Base-by-base conservation (phyloP, 257 asterid species). In the Salvia rosmarinus region DNA sequence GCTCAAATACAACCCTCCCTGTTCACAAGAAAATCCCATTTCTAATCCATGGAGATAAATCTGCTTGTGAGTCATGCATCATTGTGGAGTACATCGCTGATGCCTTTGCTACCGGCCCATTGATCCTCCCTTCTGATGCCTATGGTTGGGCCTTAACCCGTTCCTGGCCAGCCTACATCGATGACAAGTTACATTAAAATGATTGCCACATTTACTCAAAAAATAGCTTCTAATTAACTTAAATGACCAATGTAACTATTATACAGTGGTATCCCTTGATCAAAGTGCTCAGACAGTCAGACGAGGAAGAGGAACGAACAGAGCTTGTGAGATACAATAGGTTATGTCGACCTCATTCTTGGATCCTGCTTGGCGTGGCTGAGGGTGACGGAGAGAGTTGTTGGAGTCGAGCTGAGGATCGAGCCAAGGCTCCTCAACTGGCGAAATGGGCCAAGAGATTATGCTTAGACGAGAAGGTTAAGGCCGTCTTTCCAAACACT, bases 91-190 rank as follows among this genome's bases (percentile, higher is more conserved):
- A 87, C 21, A 75, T 80, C 1, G 87, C 75, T 23, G 85, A 85
- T 43, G 64, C 55, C 9, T 87, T 85, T 87, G 28, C 66, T 10
- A 23, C 60, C 16, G 79, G 78, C 13, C 80, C 76, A 9, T 56
- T 84, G 11, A 70, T 87, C 30, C 79, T 87, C 44, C 85, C 87
- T 16, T 70, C 75, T 0, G 82, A 84, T 68, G 81, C 84, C 1
- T 68, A 82, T 68, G 88, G 72, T 28, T 84, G 85, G 0, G 80
- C 92, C 71, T 44, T 61, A 0, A 75, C 86, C 49, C 82, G 85
- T 5, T 86, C 84, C 32, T 86, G 88, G 92, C 80, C 84, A 20
- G 69, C 81, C 52, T 86, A 86, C 9, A 43, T 86, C 9, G 84
- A 86, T 42, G 80, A 82, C 0, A 80, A 74, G 80, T 86, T 86